Base-by-base conservation (phyloP, 106 monocot genomes). In the Dendrobium chrysotoxum region DNA sequence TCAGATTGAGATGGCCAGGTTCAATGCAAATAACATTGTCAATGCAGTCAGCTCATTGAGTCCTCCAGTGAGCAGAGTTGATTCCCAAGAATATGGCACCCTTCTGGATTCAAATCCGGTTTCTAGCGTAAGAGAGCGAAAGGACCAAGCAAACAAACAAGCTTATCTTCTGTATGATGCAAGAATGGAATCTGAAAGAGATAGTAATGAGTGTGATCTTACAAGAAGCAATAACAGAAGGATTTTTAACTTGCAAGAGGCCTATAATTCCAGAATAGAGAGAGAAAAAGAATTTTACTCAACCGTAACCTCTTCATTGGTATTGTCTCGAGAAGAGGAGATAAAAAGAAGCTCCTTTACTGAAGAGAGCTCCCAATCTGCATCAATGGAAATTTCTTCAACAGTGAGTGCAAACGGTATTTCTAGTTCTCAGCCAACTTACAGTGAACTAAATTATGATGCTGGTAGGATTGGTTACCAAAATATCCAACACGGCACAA, bases 221-320 rank as follows among this genome's bases (percentile, higher is more conserved):
- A 31, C 20, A 31, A 65, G 28, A 55, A 68, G 68, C 31, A 35
- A 53, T 82, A 53, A n/a, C 18, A 78, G 41, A 83, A 79, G 72
- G 55, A 18, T 78, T 78, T 78, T 78, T 42, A 73, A 47, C 42
- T 41, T 72, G 40, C 26, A 72, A 53, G 78, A 79, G 72, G 13
- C 17, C 12, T 72, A 77, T 25, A 72, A 39, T 78, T 78, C 47
- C 78, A 79, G 78, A 41, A 28, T 25, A 40, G 57, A 79, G 73
- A 79, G 79, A 20, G 28, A 57, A 83, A 54, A 66, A 28, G 83
- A 57, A 73, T 20, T 77, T 41, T 55, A 55, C 26, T 83, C 73
- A 57, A 28, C 38, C 26, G 28, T 12, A 25, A 15, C 31, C 28
- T 70, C n/a, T 46, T 76, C 47, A 28, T 10, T 54, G 7, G 26